Evolutionary conservation across 2,329 filamentous ascomycete genomes (phyloP), one percentile per base, ranked within the genome.

Genomic region (Colletotrichum sp.): DNA sequence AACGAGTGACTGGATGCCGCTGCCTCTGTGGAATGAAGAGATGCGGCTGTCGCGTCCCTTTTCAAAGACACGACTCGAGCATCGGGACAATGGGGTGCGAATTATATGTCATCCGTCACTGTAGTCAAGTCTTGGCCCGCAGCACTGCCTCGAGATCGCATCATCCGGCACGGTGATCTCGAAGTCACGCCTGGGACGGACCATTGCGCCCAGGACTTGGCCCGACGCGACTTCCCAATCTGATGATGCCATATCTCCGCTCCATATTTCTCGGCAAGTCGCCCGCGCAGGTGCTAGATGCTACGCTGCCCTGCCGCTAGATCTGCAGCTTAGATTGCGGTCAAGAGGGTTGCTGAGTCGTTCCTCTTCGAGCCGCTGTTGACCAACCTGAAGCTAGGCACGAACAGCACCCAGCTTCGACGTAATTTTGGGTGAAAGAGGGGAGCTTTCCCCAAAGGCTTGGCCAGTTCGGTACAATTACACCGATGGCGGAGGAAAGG

Each of bases 401-500:
- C 7, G 4, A 36, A 3, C 57, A 16, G 18, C 63, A 32, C 8
- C 59, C 12, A 52, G 18, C 67, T 52, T 63, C n/a, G n/a, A 34
- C 12, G 57, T 43, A 63, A 63, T 55, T 48, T 61, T 26, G 32
- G 16, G 55, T 59, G 55, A 24, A 21, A 32, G 24, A 32, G 36
- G 30, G 55, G 57, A 32, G 13, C 55, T 59, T 32, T 9, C 36
- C 57, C 26, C 36, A 32, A 48, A 60, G 30, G 67, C 67, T 69
- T 30, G 67, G 55, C 67, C n/a, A 18, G 12, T 65, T 75, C 73
- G 70, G 73, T n/a, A 6, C 13, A 73, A 73, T 68, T 65, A 57
- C 64, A 73, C 73, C 73, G 70, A 75, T 68, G 43, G 39, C 63
- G 69, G 63, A 72, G 63, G 55, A 72, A 64, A 43, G 69, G 57